Evolutionary conservation across 768 basidiomycete species (phyloP).

Genomic region (Lactarius quietus): DNA sequence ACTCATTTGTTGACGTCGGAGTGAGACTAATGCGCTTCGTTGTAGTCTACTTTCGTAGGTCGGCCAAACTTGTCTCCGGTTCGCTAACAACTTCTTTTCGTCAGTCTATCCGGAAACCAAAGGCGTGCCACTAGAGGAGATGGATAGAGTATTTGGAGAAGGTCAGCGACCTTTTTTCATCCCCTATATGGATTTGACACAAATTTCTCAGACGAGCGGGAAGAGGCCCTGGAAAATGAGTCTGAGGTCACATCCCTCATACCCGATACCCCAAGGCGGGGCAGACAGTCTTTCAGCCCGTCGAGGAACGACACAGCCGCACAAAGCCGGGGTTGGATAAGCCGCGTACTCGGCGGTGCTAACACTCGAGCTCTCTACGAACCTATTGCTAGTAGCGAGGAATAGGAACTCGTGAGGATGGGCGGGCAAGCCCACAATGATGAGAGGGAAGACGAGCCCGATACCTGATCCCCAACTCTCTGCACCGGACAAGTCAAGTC

Average conservation of each 20-base stretch:
- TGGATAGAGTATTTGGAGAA: constrained; percentile 90
- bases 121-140: constrained; percentile 84
- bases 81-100: constrained; percentile 2
- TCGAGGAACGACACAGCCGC: constrained; percentile 28
- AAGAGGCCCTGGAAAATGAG: constrained; percentile 64
- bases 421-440: constrained; percentile 34
- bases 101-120: constrained; percentile 84
- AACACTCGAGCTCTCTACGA: constrained; percentile 42
- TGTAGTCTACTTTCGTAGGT: constrained; percentile 67
- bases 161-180: constrained; percentile 39
- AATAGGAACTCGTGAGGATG: constrained; percentile 60
- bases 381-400: constrained; percentile 45
- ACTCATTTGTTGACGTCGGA: constrained; percentile 3
- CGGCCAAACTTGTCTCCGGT: not conserved
- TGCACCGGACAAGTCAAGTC: not conserved
- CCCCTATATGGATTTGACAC: not conserved
- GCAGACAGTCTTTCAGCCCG: constrained; percentile 37
- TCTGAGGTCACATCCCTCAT: constrained; percentile 59
- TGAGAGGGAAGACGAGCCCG: constrained; percentile 29
- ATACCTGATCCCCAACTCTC: constrained; percentile 8
- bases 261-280: constrained; percentile 37
- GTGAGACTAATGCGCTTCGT: constrained; percentile 13
- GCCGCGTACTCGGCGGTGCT: constrained; percentile 45
- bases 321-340: constrained; percentile 44
- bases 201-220: constrained; percentile 39